Percentiles rank a stretch among this genome's conserved stretches.
Conservation (phyloP, 257 asterid species). For the Primulina eburnea region DNA sequence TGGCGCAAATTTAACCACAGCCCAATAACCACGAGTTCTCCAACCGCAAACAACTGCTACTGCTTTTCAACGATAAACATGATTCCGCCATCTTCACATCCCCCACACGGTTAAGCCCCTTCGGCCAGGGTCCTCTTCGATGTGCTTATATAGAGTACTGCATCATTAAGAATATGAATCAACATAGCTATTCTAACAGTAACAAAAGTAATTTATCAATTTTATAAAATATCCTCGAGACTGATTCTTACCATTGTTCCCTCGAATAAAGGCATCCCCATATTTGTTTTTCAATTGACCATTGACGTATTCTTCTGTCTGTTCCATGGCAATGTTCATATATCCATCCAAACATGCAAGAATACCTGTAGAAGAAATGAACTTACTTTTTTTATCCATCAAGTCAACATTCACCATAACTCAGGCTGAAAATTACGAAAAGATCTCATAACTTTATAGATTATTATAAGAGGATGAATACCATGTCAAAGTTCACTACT, state of each 20-base stretch:
- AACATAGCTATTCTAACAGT: not conserved
- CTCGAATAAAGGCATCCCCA: slow-evolving; percentile 95
- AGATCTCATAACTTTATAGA: not conserved
- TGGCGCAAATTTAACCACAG: slow-evolving; percentile 12
- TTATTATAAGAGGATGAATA: not conserved
- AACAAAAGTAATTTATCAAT: not conserved
- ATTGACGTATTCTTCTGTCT: slow-evolving; percentile 95
- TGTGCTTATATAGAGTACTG: slow-evolving; percentile 98
- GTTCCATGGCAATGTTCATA: slow-evolving; percentile 98
- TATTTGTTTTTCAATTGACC: slow-evolving; percentile 95
- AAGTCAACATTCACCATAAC: not conserved
- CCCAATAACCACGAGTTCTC: not conserved
- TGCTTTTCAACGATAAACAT: slow-evolving; percentile 9
- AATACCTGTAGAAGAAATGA: slow-evolving; percentile 48
- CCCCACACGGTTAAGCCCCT: slow-evolving; percentile 59
- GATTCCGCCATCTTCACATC: not conserved
- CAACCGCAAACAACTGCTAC: slow-evolving; percentile 1
- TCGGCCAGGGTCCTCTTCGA: slow-evolving; percentile 79
- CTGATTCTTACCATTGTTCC: slow-evolving; percentile 73
- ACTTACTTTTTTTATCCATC: not conserved
- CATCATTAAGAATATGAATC: slow-evolving; percentile 23
- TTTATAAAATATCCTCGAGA: not conserved
- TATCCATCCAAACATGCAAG: slow-evolving; percentile 97
- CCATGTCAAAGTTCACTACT: not conserved
- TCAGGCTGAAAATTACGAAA: not conserved